Percentiles rank a stretch among this genome's conserved stretches.
These are phyloP conservation scores for Mortierella alpina DNA, from an alignment of 192 early-diverging fungal species.

Conservation along the genomic window DNA sequence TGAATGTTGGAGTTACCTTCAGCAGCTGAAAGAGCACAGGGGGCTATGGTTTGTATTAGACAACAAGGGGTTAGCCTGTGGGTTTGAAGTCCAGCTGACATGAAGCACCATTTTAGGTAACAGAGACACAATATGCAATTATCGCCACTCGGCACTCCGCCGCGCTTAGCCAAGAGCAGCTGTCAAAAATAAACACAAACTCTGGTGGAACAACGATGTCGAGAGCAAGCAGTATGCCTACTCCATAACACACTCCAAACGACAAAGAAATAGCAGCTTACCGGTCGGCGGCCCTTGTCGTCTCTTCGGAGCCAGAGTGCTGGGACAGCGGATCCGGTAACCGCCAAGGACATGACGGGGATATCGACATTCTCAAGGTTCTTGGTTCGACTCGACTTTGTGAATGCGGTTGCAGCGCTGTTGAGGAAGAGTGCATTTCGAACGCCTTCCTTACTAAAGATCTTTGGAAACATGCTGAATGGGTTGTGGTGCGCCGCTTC, in stretches of 20 bases:
- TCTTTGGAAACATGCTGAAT: constrained; percentile 26
- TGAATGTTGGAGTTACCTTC: constrained; percentile 10
- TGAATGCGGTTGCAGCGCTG: constrained; percentile 41
- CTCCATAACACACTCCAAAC: not conserved
- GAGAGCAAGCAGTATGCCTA: too few species aligned
- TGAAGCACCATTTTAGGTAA: not conserved
- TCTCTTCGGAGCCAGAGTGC: constrained; percentile 52
- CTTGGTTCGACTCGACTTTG: constrained; percentile 15
- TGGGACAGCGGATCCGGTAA: constrained; percentile 36
- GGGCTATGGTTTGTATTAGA: constrained; percentile 19
- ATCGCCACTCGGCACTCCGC: too few species aligned
- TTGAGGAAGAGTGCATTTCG: constrained; percentile 27
- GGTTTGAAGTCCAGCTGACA: not conserved
- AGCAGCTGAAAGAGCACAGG: constrained; percentile 47
- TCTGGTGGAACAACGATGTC: too few species aligned
- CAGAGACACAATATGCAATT: not conserved
- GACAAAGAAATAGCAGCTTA: constrained; percentile 14
- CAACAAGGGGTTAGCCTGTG: not conserved
- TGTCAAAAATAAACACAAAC: too few species aligned
- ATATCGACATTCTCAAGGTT: constrained; percentile 4
- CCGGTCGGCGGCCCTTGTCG: constrained; percentile 51
- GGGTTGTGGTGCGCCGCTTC: not conserved
- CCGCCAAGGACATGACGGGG: constrained; percentile 3
- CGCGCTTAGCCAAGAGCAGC: too few species aligned
- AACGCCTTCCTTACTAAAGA: constrained; percentile 40